phyloP scores from a whole-genome alignment of 768 basidiomycete species.

The Mycena latifolia region DNA sequence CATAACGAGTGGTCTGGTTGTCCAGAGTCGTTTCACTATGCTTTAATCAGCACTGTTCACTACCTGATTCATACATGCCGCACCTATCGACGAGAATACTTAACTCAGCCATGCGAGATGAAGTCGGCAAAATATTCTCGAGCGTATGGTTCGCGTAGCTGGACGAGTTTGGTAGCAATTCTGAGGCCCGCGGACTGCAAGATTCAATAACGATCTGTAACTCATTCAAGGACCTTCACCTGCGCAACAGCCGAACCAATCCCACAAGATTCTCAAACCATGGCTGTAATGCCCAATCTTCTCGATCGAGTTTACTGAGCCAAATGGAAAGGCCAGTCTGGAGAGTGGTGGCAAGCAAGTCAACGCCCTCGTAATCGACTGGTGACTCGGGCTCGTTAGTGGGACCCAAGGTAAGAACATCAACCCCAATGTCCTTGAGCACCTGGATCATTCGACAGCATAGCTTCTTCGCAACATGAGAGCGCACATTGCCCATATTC shows the following conservation, averaged over 20 bases:
- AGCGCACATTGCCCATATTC: not conserved
- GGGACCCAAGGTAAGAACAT: not conserved
- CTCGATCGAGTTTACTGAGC: not conserved
- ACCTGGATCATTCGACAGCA: not conserved
- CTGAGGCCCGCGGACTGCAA: too few species aligned
- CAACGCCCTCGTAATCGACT: slow-evolving; percentile 11
- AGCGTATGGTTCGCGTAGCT: too few species aligned
- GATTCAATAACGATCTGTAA: too few species aligned
- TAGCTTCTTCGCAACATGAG: slow-evolving; percentile 5
- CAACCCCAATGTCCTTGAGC: slow-evolving; percentile 8
- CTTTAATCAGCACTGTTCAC: too few species aligned
- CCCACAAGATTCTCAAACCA: not conserved
- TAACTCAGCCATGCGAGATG: too few species aligned
- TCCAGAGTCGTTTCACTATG: too few species aligned
- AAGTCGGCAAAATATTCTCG: too few species aligned
- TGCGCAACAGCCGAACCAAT: slow-evolving; percentile 1
- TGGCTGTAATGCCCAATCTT: not conserved
- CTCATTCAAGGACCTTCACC: not conserved
- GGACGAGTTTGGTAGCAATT: too few species aligned
- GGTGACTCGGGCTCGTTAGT: not conserved
- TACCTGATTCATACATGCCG: too few species aligned
- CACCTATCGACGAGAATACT: too few species aligned
- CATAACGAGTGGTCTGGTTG: too few species aligned
- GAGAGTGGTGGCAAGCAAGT: not conserved
- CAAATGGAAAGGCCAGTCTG: not conserved